Percentiles rank a stretch among this genome's conserved stretches.
Conservation (phyloP, 179 eudicot species). For the Monotropa hypopitys region DNA sequence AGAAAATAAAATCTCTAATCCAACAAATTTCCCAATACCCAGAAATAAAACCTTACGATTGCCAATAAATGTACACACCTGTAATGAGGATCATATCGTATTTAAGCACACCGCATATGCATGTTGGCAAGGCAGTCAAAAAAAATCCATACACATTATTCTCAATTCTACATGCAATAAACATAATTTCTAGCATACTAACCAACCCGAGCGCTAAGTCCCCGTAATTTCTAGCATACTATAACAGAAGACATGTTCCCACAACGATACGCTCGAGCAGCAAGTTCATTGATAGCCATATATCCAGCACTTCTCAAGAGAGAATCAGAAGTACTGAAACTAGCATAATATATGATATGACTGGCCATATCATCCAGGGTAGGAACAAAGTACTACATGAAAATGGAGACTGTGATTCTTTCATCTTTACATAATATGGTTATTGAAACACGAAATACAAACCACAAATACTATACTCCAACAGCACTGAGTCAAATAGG, state of each 20-base stretch:
- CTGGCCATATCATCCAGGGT: neutral
- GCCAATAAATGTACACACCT: neutral
- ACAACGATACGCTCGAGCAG: neutral
- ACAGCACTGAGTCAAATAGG: neutral
- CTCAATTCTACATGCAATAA: neutral
- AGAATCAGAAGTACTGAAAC: neutral
- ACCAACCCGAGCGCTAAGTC: too few species aligned
- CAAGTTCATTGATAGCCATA: too few species aligned
- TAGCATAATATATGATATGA: neutral
- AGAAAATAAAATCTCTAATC: neutral
- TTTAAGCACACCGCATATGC: neutral
- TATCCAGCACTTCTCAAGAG: neutral
- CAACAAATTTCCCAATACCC: neutral
- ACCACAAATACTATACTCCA: neutral
- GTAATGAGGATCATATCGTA: neutral
- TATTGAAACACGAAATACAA: neutral
- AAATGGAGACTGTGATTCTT: neutral
- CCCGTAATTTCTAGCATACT: neutral
- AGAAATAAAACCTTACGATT: neutral
- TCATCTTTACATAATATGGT: neutral
- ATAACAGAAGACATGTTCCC: neutral
- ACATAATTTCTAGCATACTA: neutral
- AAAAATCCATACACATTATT: neutral
- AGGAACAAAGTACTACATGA: neutral
- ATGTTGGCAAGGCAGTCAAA: neutral